These are phyloP conservation scores for Blastocystis sp. DNA, from an alignment of 352 stramenopile species.

Conservation along the genomic window DNA sequence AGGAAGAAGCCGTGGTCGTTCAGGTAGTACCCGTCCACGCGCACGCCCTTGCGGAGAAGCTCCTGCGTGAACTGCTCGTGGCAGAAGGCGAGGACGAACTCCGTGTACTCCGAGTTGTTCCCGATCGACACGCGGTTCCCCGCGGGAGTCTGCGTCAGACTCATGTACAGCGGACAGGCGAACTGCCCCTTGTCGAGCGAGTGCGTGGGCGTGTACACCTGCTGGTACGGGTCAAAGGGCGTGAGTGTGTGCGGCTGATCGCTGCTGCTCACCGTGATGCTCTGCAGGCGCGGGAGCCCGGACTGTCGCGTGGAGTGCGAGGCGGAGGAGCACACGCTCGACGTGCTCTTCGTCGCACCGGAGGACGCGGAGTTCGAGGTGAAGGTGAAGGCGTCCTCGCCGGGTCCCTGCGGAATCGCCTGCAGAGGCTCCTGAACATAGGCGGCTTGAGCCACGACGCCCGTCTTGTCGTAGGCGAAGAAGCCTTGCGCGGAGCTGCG, in stretches of 20 bases:
- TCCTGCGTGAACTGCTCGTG: conserved; percentile 1
- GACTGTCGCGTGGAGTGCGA: conserved; percentile 4
- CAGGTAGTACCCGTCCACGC: not conserved
- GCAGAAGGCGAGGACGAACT: conserved; percentile 31
- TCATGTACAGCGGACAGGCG: conserved; percentile 2
- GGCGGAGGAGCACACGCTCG: not conserved
- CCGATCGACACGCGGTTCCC: conserved; percentile 9
- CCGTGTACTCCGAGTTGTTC: conserved; percentile 2
- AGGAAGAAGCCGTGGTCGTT: conserved; percentile 44
- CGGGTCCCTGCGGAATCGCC: no score
- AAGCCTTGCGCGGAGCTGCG: no score
- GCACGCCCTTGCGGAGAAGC: not conserved
- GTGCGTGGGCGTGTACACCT: not conserved
- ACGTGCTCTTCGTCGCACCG: no score
- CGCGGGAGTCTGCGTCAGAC: not conserved
- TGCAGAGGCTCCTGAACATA: not conserved
- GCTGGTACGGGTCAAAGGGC: not conserved
- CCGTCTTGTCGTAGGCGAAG: not conserved
- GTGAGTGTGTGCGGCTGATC: not conserved
- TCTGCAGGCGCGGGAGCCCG: not conserved
- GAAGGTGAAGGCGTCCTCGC: no score
- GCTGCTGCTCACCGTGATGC: conserved; percentile 11
- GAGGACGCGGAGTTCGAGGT: no score
- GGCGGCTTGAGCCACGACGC: not conserved
- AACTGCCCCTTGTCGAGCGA: not conserved